phyloP scores from a whole-genome alignment of 345 rosid genomes.

The Hibiscus syriacus region DNA sequence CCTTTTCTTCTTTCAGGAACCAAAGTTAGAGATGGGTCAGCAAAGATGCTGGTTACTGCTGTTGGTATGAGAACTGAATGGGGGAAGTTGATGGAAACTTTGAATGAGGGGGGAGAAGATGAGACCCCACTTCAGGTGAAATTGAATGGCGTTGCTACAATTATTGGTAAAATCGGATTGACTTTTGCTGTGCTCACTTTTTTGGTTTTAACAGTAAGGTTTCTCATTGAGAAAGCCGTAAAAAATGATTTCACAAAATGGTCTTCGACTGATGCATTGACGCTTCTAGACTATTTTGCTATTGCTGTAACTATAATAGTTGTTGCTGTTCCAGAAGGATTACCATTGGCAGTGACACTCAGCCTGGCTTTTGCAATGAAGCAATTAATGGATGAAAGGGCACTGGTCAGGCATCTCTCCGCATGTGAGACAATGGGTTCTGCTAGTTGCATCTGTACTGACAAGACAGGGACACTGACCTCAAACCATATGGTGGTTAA shows the following conservation, averaged over 20 bases:
- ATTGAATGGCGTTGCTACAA: slow-evolving; percentile 91
- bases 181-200: slow-evolving; percentile 71
- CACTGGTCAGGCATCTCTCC: slow-evolving; percentile 86
- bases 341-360: slow-evolving; percentile 91
- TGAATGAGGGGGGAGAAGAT: slow-evolving; percentile 66
- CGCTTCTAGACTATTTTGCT: slow-evolving; percentile 72
- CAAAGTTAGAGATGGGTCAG: slow-evolving; percentile 78
- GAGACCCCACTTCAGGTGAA: slow-evolving; percentile 94
- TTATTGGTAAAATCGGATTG: slow-evolving; percentile 91
- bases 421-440: slow-evolving; percentile 99
- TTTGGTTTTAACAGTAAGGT: slow-evolving; percentile 56
- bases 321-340: slow-evolving; percentile 97
- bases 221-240: slow-evolving; percentile 47
- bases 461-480: slow-evolving; percentile 92
- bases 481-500: slow-evolving; percentile 90
- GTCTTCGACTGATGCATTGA: slow-evolving; percentile 70
- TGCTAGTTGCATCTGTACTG: slow-evolving; percentile 86
- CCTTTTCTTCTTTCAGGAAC: slow-evolving; percentile 89
- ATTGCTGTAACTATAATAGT: slow-evolving; percentile 87
- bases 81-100: slow-evolving; percentile 93
- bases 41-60: slow-evolving; percentile 71
- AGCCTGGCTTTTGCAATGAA: slow-evolving; percentile 99
- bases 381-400: slow-evolving; percentile 76
- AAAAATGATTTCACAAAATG: slow-evolving; percentile 42
- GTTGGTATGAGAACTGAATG: slow-evolving; percentile 98